Conservation (phyloP, 352 stramenopile genomes). For the Globisporangium alternatum region DNA sequence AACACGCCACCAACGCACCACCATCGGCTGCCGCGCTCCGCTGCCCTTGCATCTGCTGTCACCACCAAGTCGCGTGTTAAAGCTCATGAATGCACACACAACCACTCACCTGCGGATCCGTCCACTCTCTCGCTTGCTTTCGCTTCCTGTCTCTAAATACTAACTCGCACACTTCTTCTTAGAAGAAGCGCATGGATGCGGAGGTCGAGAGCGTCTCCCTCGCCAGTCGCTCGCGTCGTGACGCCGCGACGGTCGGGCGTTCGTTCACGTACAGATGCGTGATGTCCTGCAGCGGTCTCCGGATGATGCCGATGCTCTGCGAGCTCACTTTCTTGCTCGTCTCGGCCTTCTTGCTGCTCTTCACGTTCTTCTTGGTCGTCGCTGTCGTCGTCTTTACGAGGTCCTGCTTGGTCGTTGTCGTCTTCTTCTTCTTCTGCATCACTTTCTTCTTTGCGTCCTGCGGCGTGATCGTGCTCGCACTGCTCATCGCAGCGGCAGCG, state of each 20-base stretch:
- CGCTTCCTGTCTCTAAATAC: conserved; percentile 2
- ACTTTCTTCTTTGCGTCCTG: conserved; percentile 28
- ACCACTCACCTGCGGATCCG: conserved; percentile 2
- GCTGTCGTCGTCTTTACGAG: not conserved
- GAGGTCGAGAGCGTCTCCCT: conserved; percentile 28
- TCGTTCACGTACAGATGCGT: conserved; percentile 62
- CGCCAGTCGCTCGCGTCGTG: conserved; percentile 10
- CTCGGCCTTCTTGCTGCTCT: conserved; percentile 11
- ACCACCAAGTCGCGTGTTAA: conserved; percentile 1
- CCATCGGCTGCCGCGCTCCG: not conserved
- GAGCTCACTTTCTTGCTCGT: conserved; percentile 21
- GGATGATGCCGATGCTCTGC: conserved; percentile 26
- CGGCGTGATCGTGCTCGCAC: conserved; percentile 17
- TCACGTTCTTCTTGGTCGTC: conserved; percentile 11
- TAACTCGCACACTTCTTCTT: conserved; percentile 7
- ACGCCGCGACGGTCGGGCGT: conserved; percentile 9
- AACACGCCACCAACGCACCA: not conserved
- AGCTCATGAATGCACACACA: not conserved
- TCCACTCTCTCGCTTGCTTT: not conserved
- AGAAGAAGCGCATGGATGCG: conserved; percentile 52
- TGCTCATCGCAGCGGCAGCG: conserved; percentile 9
- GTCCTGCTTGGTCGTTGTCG: conserved; percentile 21
- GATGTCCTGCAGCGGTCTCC: conserved; percentile 59
- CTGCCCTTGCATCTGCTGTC: not conserved
- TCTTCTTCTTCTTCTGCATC: conserved; percentile 26